These are phyloP conservation scores for Eucommia ulmoides DNA, from an alignment of 257 asterid genomes.

Conservation along the genomic window DNA sequence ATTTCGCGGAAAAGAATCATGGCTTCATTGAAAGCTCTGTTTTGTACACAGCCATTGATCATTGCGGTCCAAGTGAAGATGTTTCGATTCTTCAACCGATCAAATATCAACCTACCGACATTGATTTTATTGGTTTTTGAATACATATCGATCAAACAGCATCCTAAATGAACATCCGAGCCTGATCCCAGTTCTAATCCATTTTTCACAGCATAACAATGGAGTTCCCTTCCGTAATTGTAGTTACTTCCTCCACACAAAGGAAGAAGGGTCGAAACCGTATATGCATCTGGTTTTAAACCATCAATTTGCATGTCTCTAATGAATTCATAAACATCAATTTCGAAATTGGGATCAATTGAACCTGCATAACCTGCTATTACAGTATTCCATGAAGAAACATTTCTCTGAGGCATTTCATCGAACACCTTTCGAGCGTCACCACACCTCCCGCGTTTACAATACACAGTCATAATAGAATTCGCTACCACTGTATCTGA, in stretches of 20 bases:
- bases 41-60: slow-evolving; percentile 43
- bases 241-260: slow-evolving; percentile 16
- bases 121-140: slow-evolving; percentile 26
- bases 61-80: slow-evolving; percentile 58
- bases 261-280: slow-evolving; percentile 43
- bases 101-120: slow-evolving; percentile 41
- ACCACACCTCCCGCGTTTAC: slow-evolving; percentile 25
- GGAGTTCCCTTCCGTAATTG: slow-evolving; percentile 45
- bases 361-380: slow-evolving; percentile 32
- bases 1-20: slow-evolving; percentile 37
- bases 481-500: slow-evolving; percentile 54
- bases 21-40: slow-evolving; percentile 33
- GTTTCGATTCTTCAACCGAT: slow-evolving; percentile 26
- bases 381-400: slow-evolving; percentile 48
- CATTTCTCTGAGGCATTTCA: slow-evolving; percentile 42
- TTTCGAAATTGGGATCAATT: slow-evolving; percentile 5
- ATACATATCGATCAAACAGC: slow-evolving; percentile 61
- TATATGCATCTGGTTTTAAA: slow-evolving; percentile 33
- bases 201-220: slow-evolving; percentile 32
- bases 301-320: slow-evolving; percentile 46
- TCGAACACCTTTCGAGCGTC: slow-evolving; percentile 46
- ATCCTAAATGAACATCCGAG: slow-evolving; percentile 43
- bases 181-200: slow-evolving; percentile 20
- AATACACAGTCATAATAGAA: slow-evolving; percentile 47
- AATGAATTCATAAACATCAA: slow-evolving; percentile 28